Evolutionary conservation across 768 basidiomycete genomes (phyloP), one percentile per base, ranked within the genome.

Genomic region (Mycena rosella): DNA sequence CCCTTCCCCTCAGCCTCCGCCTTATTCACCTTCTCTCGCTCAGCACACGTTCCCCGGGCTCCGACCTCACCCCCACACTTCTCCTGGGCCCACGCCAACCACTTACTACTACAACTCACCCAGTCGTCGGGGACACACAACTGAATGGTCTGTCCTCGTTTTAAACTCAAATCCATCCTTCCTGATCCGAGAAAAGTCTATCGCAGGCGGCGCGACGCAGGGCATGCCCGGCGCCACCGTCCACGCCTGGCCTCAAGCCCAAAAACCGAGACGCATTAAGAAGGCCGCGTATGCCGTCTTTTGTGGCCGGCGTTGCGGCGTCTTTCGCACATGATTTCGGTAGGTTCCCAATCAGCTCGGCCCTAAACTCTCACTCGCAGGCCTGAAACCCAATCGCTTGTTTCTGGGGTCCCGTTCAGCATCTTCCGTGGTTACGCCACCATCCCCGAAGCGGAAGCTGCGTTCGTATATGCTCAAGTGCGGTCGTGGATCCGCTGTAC

Each of bases 391-490:
- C 4, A 42, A 8, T 26, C 48, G 0, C 29, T 52, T 20, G 60
- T 61, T 20, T 14, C 20, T 1, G 32, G 60, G 2, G 60, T 61
- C 20, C 4, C 24, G 3, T 20, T 29, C 49, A 20, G 13, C 20
- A 52, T 61, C 17, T 61, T 42, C n/a, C 60, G 51, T 27, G 49
- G 60, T 2, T 61, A 61, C 15, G 18, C 36, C 20, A 29, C 49
- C 3, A 11, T 61, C 26, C 11, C 8, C 15, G 48, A 49, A 9
- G 59, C 59, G 2, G 18, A 49, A 3, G 29, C 26, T 7, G 60
- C 60, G 26, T 61, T 40, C 22, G 36, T 26, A 2, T 61, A 52
- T 15, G 51, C 60, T 5, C 14, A 29, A 18, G 60, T 13, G 0
- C 49, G 49, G 5, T 20, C 20, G 0, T 61, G 60, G 60, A 53